Percentiles rank a stretch among this genome's conserved stretches.
These are phyloP conservation scores for Coemansia sp. DNA, from an alignment of 192 early-diverging fungal genomes.

Conservation along the genomic window DNA sequence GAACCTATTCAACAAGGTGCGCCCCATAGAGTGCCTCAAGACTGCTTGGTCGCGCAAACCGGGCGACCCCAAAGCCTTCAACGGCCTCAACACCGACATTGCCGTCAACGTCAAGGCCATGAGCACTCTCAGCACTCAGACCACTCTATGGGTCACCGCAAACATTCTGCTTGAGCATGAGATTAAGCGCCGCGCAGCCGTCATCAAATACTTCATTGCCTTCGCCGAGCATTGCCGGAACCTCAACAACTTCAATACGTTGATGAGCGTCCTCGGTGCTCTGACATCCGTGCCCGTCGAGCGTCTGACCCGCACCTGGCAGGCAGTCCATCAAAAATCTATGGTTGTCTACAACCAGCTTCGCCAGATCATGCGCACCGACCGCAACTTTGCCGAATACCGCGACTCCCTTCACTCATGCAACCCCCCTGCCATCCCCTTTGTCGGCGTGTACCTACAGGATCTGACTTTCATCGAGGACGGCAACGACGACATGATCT, in stretches of 20 bases:
- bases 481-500: constrained; percentile 74
- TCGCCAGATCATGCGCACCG: constrained; percentile 72
- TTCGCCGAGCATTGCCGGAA: constrained; percentile 78
- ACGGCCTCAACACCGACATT: constrained; percentile 54
- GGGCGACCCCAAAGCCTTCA: constrained; percentile 58
- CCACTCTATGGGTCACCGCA: constrained; percentile 84
- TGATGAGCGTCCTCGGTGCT: constrained; percentile 87
- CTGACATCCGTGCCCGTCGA: constrained; percentile 86
- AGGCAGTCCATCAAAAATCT: constrained; percentile 62
- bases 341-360: constrained; percentile 64
- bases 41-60: constrained; percentile 82
- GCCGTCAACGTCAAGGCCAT: constrained; percentile 86
- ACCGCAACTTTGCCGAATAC: constrained; percentile 80
- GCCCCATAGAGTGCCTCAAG: constrained; percentile 84
- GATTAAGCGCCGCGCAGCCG: constrained; percentile 67
- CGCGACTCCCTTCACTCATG: constrained; percentile 76
- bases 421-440: constrained; percentile 80
- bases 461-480: constrained; percentile 92
- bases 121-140: constrained; percentile 80
- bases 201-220: constrained; percentile 83
- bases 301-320: constrained; percentile 91
- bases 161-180: constrained; percentile 81
- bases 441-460: constrained; percentile 81
- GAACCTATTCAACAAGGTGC: constrained; percentile 77
- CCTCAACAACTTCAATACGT: constrained; percentile 93